Evolutionary conservation across 768 basidiomycete species (phyloP), one percentile per base, ranked within the genome.

Genomic region (Pulveroboletus sp.): DNA sequence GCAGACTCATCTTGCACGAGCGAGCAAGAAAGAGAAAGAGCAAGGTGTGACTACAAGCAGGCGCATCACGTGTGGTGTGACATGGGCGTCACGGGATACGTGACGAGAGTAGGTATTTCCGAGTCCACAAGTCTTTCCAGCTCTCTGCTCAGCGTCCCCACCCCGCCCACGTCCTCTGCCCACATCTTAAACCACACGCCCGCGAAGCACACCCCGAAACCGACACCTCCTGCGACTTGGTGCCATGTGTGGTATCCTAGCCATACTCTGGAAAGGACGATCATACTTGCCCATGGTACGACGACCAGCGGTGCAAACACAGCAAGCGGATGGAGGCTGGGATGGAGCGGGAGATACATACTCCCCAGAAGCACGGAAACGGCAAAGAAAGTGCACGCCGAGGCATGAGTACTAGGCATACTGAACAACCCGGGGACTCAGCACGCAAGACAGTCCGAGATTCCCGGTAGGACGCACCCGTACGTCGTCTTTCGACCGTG

Each of bases 401-500:
- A 82, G 10, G 88, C 83, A 64, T 91, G 89, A 6, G 89, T 90
- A 54, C 85, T 87, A 6, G 89, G 89, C 89, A 91, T 90, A 11
- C 89, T 89, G 61, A 42, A 50, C 14, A n/a, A 36, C 24, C 17
- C 12, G 21, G 24, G 7, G 26, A 7, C 17, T 56, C 24, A 46
- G 46, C 30, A 35, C 28, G 24, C 24, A 26, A 30, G 26, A 35
- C 33, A 21, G 3, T 21, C 21, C 28, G 28, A 10, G 7, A 6
- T 14, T 39, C 31, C n/a, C 0, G 30, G 21, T 8, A 36, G n/a
- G 39, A 51, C 79, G 43, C 59, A 89, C 88, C 89, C 89, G 61
- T 85, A 91, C 4, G 81, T 72, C 45, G 71, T 70, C 62, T 83
- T 87, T 39, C 69, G 67, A 39, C 61, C 57, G 21, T 69, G 59